Evolutionary conservation across 139 green algal species (phyloP).

Genomic region (Picochlorum sp.): DNA sequence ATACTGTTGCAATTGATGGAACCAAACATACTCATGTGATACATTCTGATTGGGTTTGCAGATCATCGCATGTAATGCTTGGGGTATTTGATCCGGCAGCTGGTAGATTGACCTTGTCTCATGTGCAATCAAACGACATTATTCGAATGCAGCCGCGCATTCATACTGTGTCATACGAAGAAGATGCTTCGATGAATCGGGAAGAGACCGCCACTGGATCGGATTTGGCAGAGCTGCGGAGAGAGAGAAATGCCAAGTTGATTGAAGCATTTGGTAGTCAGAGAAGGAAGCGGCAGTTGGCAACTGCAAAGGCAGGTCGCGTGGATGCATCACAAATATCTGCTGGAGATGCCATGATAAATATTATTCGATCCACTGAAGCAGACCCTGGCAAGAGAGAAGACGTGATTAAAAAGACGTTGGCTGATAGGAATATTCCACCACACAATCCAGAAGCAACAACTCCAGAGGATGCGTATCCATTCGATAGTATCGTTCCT

Average conservation of each 20-base stretch:
- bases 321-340: conserved; percentile 27
- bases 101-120: conserved; percentile 17
- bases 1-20: background rate
- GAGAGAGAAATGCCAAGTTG: conserved; percentile 26
- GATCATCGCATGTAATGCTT: conserved; percentile 5
- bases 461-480: conserved; percentile 32
- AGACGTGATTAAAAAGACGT: conserved; percentile 21
- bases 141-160: conserved; percentile 32
- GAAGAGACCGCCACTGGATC: background rate
- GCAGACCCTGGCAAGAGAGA: conserved; percentile 9
- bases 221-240: conserved; percentile 1
- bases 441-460: conserved; percentile 32
- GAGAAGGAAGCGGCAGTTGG: conserved; percentile 30
- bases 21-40: background rate
- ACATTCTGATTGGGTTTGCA: background rate
- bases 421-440: conserved; percentile 33
- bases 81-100: conserved; percentile 15
- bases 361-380: conserved; percentile 12
- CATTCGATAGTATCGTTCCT: conserved; percentile 17
- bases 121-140: conserved; percentile 13
- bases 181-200: background rate
- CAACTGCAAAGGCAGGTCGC: conserved; percentile 10
- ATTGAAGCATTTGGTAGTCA: conserved; percentile 40
- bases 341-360: conserved; percentile 12
- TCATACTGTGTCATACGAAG: conserved; percentile 11